Conservation (phyloP, 2,329 filamentous ascomycete genomes). For the Septoria linicola region DNA sequence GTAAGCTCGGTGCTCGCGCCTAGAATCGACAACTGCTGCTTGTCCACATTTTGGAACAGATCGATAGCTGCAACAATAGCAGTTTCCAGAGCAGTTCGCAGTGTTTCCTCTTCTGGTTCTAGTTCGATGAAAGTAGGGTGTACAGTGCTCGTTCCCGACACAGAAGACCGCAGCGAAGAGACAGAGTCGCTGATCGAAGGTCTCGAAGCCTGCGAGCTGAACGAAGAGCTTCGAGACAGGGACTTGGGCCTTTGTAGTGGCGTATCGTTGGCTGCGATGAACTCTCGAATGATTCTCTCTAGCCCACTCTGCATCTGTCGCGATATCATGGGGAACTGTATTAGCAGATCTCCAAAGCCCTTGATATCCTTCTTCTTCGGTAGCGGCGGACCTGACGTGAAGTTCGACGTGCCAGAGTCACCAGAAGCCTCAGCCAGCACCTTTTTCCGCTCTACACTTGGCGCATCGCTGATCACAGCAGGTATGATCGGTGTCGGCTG, state of each 20-base stretch:
- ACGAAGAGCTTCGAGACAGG: conserved; percentile 36
- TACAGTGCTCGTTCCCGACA: conserved; percentile 42
- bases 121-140: conserved; percentile 61
- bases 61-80: conserved; percentile 93
- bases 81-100: conserved; percentile 84
- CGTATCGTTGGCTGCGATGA: conserved; percentile 79
- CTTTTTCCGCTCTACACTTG: conserved; percentile 36
- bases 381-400: conserved; percentile 39
- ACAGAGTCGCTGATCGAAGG: conserved; percentile 38
- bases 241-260: conserved; percentile 66
- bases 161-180: conserved; percentile 37
- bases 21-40: conserved; percentile 86
- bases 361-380: conserved; percentile 85
- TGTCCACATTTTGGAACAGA: conserved; percentile 91
- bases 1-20: conserved; percentile 93
- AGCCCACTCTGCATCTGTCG: conserved; percentile 92
- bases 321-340: conserved; percentile 91
- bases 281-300: conserved; percentile 86
- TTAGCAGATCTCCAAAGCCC: conserved; percentile 84
- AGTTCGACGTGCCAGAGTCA: conserved; percentile 23
- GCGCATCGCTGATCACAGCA: conserved; percentile 51
- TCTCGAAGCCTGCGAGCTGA: conserved; percentile 37
- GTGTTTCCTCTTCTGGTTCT: conserved; percentile 87
- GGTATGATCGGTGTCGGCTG: conserved; percentile 72
- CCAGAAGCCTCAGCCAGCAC: conserved; percentile 34